These are phyloP conservation scores for Senna tora DNA, from an alignment of 306 rosid genomes.

Conservation along the genomic window DNA sequence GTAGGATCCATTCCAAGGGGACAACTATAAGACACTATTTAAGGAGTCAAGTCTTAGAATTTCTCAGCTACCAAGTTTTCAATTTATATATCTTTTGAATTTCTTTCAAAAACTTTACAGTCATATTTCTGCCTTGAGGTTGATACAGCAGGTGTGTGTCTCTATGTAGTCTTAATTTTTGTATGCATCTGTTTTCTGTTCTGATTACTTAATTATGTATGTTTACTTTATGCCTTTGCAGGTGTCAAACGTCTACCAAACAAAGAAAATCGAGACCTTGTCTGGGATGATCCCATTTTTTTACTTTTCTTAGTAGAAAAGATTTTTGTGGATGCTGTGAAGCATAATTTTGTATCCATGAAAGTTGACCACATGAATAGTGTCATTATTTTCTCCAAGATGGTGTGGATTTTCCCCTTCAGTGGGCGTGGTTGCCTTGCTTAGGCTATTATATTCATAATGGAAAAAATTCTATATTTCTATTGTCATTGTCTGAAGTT, in stretches of 20 bases:
- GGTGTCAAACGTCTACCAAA: slow-evolving; percentile 88
- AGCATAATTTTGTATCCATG: slow-evolving; percentile 83
- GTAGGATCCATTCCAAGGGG: too few species aligned
- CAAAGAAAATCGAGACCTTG: slow-evolving; percentile 78
- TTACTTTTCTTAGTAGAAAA: slow-evolving; percentile 78
- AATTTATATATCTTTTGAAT: too few species aligned
- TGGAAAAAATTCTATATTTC: background rate
- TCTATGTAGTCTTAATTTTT: background rate
- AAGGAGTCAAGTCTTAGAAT: too few species aligned
- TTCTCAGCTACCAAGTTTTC: too few species aligned
- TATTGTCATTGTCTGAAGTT: too few species aligned
- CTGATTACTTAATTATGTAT: slow-evolving; percentile 1
- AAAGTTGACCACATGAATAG: slow-evolving; percentile 86
- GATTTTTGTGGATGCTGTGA: slow-evolving; percentile 93
- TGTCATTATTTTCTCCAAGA: slow-evolving; percentile 53
- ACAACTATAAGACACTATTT: too few species aligned
- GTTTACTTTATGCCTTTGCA: slow-evolving; percentile 34
- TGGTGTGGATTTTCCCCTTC: slow-evolving; percentile 36
- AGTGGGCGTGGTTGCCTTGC: background rate
- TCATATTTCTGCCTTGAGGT: slow-evolving; percentile 89
- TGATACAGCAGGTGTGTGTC: slow-evolving; percentile 87
- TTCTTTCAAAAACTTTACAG: too few species aligned
- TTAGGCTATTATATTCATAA: too few species aligned
- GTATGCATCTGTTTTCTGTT: background rate
- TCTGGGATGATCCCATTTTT: slow-evolving; percentile 84